Evolutionary conservation across 169 alveolate species (phyloP), one percentile per base, ranked within the genome.

Genomic region (Sarcocystis neurona): DNA sequence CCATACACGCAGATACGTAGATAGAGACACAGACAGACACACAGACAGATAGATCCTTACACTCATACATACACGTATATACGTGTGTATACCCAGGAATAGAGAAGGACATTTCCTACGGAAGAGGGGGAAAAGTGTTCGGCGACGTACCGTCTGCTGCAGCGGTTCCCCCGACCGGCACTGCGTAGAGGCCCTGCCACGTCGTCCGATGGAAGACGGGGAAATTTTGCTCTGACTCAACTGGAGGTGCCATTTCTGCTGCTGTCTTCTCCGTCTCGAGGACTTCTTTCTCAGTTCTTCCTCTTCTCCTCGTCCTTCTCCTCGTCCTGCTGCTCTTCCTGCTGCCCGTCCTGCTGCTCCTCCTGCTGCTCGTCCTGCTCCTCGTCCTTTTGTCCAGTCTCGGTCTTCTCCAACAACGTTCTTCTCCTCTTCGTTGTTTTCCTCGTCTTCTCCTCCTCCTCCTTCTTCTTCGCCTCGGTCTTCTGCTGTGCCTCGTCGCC

Each of bases 171-270:
- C 32, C 75, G 39, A 63, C 75, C 0, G 75, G 75, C 27, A 63
- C 75, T 6, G 75, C 75, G 75, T 63, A 63, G 43, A 63, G 39
- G 41, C 75, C 75, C 10, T 18, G 27, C 75, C 75, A 63, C 43
- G 34, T n/a, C n/a, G n/a, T n/a, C n/a, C n/a, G n/a, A n/a, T n/a
- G n/a, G n/a, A n/a, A n/a, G n/a, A n/a, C n/a, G n/a, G n/a, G n/a
- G n/a, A n/a, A n/a, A n/a, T n/a, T n/a, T n/a, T n/a, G n/a, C n/a
- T n/a, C n/a, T n/a, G n/a, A n/a, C n/a, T n/a, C n/a, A n/a, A n/a
- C n/a, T n/a, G n/a, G n/a, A n/a, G n/a, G n/a, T n/a, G 44, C 6
- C 12, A 20, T 18, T n/a, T 63, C 41, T 37, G 75, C 75, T 37
- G n/a, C 39, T 23, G 70, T 6, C 70, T 27, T 23, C 70, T 34